Conservation (phyloP, 2,329 filamentous ascomycete species). For the Trichophyton rubrum region DNA sequence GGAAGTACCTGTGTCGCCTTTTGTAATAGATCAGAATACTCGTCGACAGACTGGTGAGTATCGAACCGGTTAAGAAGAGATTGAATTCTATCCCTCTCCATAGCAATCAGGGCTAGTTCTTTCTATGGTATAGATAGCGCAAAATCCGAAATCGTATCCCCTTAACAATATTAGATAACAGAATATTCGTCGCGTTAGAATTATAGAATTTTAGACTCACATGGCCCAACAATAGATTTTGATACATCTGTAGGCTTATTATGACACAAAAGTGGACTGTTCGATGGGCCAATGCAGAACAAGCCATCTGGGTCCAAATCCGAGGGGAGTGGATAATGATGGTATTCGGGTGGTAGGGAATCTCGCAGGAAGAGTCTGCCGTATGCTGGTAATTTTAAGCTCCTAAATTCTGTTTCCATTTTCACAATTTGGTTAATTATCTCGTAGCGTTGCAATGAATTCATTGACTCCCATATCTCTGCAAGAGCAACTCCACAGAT, state of each 20-base stretch:
- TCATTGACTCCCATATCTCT: slow-evolving; percentile 14
- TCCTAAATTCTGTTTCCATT: slow-evolving; percentile 14
- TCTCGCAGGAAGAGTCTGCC: too few species aligned
- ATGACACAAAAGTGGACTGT: slow-evolving; percentile 22
- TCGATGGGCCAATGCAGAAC: slow-evolving; percentile 29
- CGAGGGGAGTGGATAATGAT: too few species aligned
- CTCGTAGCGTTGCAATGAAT: slow-evolving; percentile 13
- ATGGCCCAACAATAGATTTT: slow-evolving; percentile 16
- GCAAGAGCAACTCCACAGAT: slow-evolving; percentile 13
- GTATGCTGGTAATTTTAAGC: background rate
- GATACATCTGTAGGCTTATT: slow-evolving; percentile 16
- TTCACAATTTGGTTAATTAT: slow-evolving; percentile 14
- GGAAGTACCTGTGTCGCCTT: background rate
- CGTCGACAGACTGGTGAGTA: slow-evolving; percentile 12
- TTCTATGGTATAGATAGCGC: slow-evolving; percentile 12
- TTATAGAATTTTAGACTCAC: slow-evolving; percentile 7
- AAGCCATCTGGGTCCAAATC: slow-evolving; percentile 10
- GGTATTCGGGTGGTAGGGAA: background rate
- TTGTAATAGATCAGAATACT: slow-evolving; percentile 12
- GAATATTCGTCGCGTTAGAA: background rate
- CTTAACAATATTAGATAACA: slow-evolving; percentile 10
- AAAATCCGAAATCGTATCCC: slow-evolving; percentile 11
- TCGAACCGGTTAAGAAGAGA: slow-evolving; percentile 11
- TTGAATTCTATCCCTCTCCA: slow-evolving; percentile 9
- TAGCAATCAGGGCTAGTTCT: slow-evolving; percentile 9